phyloP scores from a whole-genome alignment of 2,329 filamentous ascomycete genomes.

The Dactylellina cionopaga region DNA sequence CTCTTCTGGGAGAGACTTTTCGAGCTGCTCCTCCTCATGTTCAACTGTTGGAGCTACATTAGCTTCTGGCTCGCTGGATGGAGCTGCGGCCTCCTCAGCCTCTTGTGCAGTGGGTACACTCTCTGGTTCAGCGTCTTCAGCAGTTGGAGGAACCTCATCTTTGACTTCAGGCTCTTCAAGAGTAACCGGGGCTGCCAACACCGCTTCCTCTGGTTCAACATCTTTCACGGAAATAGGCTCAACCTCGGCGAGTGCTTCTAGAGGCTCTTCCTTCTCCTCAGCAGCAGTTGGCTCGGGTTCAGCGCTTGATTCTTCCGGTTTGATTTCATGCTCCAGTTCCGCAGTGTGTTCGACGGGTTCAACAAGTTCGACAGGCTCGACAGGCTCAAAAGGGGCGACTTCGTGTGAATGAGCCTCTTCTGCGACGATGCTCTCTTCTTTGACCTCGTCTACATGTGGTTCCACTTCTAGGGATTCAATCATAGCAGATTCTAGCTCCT shows the following conservation, averaged over 20 bases:
- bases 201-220: background rate
- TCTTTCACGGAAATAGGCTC: background rate
- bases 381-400: too few relatives aligned
- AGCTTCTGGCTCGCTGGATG: background rate
- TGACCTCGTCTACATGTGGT: too few relatives aligned
- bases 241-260: background rate
- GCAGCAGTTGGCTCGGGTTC: background rate
- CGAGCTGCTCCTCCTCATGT: background rate
- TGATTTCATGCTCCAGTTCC: background rate
- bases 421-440: background rate
- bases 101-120: background rate
- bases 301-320: background rate
- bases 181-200: background rate
- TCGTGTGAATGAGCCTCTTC: too few relatives aligned
- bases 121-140: conserved; percentile 18
- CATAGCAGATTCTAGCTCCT: background rate
- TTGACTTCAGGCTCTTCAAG: conserved; percentile 7
- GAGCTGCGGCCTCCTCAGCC: background rate
- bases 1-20: background rate
- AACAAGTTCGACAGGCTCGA: too few relatives aligned
- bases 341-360: background rate
- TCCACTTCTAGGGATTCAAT: too few relatives aligned
- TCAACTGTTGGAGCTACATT: background rate
- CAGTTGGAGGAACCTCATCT: background rate
- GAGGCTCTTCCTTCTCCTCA: conserved; percentile 11